Percentiles rank a stretch among this genome's conserved stretches.
These are phyloP conservation scores for Stagonosporopsis chrysanthemi DNA, from an alignment of 2,329 filamentous ascomycete genomes.

Conservation along the genomic window DNA sequence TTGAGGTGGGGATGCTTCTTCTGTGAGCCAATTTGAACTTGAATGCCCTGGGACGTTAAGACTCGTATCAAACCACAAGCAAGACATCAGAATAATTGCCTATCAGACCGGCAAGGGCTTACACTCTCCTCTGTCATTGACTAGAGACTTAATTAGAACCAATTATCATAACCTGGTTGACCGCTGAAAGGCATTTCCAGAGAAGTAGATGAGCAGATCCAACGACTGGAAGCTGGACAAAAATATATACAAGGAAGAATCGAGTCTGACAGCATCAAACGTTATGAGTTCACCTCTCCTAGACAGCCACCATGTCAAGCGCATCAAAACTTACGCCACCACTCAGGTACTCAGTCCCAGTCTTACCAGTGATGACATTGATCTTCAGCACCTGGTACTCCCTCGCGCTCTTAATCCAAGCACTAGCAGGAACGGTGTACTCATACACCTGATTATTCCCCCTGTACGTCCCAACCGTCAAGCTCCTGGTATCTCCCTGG, in stretches of 20 bases:
- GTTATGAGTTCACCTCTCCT: neutral
- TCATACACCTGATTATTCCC: conserved; percentile 36
- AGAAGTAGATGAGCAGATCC: neutral
- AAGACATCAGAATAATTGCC: no score
- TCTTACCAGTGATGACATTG: conserved; percentile 31
- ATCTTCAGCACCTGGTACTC: conserved; percentile 33
- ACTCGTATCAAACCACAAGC: no score
- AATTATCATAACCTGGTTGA: no score
- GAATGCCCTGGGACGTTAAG: no score
- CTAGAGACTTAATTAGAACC: no score
- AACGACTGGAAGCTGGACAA: neutral
- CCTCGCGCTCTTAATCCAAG: conserved; percentile 27
- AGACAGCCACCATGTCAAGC: conserved; percentile 25
- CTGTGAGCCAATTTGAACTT: neutral
- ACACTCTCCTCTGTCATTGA: no score
- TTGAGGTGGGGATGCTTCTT: neutral
- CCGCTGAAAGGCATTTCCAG: no score
- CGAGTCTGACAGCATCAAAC: neutral
- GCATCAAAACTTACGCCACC: conserved; percentile 33
- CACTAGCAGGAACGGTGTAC: conserved; percentile 32
- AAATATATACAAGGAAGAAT: neutral
- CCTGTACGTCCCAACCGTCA: conserved; percentile 35
- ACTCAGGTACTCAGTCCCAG: conserved; percentile 29
- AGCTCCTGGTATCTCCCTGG: conserved; percentile 29
- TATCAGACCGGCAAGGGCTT: no score